Conservation (phyloP, 2,329 filamentous ascomycete genomes). For the Fusarium nisikadoi region DNA sequence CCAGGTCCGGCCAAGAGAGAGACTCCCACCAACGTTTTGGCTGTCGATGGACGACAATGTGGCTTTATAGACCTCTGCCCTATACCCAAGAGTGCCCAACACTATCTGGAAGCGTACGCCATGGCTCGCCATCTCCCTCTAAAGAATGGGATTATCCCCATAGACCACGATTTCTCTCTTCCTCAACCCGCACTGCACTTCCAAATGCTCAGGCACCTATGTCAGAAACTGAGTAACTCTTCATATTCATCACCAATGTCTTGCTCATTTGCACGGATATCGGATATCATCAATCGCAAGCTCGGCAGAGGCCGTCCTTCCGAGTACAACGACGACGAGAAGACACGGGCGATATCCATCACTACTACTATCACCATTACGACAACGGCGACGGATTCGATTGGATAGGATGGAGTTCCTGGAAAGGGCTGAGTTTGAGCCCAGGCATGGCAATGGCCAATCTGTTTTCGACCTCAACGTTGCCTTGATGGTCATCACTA, state of each 20-base stretch:
- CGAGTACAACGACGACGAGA: conserved; percentile 20
- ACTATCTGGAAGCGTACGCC: neutral
- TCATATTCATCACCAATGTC: conserved; percentile 15
- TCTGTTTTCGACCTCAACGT: conserved; percentile 35
- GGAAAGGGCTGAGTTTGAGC: neutral
- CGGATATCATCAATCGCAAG: conserved; percentile 34
- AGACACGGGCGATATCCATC: conserved; percentile 28
- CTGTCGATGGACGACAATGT: neutral
- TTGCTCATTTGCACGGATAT: conserved; percentile 33
- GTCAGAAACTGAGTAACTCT: neutral
- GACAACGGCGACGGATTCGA: conserved; percentile 14
- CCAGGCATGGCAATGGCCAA: conserved; percentile 6
- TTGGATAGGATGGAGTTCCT: conserved; percentile 18
- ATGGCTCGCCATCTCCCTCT: conserved; percentile 9
- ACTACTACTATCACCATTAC: conserved; percentile 34
- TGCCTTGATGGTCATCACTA: conserved; percentile 33
- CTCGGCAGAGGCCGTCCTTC: conserved; percentile 29
- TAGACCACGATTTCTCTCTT: neutral
- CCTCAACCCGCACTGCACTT: neutral
- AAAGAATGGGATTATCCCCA: conserved; percentile 1
- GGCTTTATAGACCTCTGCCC: neutral
- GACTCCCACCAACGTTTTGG: conserved; percentile 2
- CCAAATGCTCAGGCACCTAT: neutral
- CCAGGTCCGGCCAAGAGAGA: conserved; percentile 13
- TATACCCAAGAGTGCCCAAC: neutral